These are phyloP conservation scores for Plasmodium adleri DNA, from an alignment of 169 alveolate genomes.

Conservation along the genomic window DNA sequence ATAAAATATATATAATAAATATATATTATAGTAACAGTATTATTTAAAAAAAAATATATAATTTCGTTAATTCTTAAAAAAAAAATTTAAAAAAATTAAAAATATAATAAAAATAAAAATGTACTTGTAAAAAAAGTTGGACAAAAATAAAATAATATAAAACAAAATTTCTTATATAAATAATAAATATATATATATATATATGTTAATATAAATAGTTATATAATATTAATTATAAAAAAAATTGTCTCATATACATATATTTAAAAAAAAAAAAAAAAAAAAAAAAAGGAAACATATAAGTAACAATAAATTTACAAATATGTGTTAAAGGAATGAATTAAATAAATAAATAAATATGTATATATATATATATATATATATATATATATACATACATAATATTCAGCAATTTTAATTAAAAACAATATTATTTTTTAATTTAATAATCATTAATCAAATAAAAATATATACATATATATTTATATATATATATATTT, in stretches of 20 bases:
- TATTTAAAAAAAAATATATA: no score
- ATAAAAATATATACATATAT: background rate
- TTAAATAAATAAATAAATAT: no score
- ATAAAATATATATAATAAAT: no score
- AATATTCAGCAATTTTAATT: no score
- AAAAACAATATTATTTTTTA: no score
- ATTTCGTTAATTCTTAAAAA: no score
- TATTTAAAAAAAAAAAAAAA: conserved; percentile 7
- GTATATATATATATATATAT: no score
- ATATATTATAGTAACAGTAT: no score
- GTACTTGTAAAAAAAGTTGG: conserved; percentile 21
- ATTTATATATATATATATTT: conserved; percentile 4
- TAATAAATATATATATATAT: conserved; percentile 6
- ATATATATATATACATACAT: no score
- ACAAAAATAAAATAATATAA: conserved; percentile 37
- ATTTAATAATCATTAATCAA: no score
- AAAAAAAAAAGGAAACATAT: background rate
- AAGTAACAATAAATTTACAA: conserved; percentile 6
- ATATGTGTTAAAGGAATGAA: background rate
- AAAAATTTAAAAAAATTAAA: background rate
- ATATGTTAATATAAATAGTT: conserved; percentile 1
- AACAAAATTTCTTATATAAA: conserved; percentile 36
- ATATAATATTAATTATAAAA: background rate
- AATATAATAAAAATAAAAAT: conserved; percentile 27
- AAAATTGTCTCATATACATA: background rate